phyloP scores from a whole-genome alignment of 2,329 filamentous ascomycete species.

The Alternaria ethzedia region DNA sequence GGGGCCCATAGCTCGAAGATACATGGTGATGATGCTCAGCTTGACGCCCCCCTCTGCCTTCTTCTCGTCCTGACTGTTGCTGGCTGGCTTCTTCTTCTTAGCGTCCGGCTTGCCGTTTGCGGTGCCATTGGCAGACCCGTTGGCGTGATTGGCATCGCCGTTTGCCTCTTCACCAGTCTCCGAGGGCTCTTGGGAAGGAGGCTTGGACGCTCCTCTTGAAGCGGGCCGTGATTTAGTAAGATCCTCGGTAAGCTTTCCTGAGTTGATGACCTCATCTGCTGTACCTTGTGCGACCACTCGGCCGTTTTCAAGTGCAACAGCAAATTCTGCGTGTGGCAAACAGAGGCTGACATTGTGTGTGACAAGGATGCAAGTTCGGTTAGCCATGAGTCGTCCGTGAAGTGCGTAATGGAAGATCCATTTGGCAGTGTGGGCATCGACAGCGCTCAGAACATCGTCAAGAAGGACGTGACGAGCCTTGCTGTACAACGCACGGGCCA shows the following conservation, averaged over 20 bases:
- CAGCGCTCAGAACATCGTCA: slow-evolving; percentile 94
- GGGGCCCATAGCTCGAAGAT: slow-evolving; percentile 88
- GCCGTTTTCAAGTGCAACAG: slow-evolving; percentile 88
- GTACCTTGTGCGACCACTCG: slow-evolving; percentile 78
- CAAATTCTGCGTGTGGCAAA: slow-evolving; percentile 77
- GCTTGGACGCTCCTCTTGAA: slow-evolving; percentile 73
- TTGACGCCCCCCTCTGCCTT: slow-evolving; percentile 90
- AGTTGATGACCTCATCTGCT: slow-evolving; percentile 77
- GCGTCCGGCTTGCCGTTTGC: slow-evolving; percentile 51
- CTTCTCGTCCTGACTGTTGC: slow-evolving; percentile 63
- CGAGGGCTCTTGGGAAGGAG: slow-evolving; percentile 79
- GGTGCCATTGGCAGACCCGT: slow-evolving; percentile 56
- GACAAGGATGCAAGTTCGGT: slow-evolving; percentile 90
- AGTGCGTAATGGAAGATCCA: slow-evolving; percentile 98
- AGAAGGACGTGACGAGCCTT: slow-evolving; percentile 89
- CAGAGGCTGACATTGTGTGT: slow-evolving; percentile 95
- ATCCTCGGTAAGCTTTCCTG: slow-evolving; percentile 89
- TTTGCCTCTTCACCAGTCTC: slow-evolving; percentile 65
- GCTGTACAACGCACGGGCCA: slow-evolving; percentile 96
- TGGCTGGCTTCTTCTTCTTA: slow-evolving; percentile 59
- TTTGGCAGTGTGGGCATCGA: slow-evolving; percentile 96
- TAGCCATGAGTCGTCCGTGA: slow-evolving; percentile 83
- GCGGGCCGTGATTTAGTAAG: slow-evolving; percentile 74
- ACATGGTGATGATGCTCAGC: slow-evolving; percentile 82
- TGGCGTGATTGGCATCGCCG: slow-evolving; percentile 50